phyloP scores from a whole-genome alignment of 2,329 filamentous ascomycete species.

The Septoria petroselini region DNA sequence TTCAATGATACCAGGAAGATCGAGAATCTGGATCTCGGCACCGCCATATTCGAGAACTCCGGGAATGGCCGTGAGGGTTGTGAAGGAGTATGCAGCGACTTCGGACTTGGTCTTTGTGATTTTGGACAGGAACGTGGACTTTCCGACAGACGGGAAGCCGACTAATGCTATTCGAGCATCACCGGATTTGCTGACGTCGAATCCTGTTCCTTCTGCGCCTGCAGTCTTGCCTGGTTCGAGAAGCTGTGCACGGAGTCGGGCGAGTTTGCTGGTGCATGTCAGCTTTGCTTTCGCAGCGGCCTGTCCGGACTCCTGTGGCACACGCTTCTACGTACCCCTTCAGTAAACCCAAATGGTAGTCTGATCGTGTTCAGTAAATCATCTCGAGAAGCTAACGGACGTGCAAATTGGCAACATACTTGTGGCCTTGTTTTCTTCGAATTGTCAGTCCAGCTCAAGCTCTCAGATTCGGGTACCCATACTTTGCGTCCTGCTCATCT shows the following conservation, averaged over 20 bases:
- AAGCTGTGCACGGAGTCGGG: slow-evolving; percentile 87
- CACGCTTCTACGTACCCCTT: slow-evolving; percentile 70
- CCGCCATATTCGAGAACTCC: slow-evolving; percentile 97
- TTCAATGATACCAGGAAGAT: slow-evolving; percentile 97
- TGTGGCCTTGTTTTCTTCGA: slow-evolving; percentile 93
- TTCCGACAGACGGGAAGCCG: slow-evolving; percentile 97
- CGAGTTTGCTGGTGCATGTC: slow-evolving; percentile 71
- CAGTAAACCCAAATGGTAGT: slow-evolving; percentile 95
- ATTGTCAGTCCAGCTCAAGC: slow-evolving; percentile 36
- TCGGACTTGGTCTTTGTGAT: slow-evolving; percentile 98
- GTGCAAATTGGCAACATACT: slow-evolving; percentile 56
- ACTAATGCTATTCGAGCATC: slow-evolving; percentile 96
- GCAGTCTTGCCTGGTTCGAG: slow-evolving; percentile 83
- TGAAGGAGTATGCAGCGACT: slow-evolving; percentile 95
- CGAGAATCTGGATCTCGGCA: slow-evolving; percentile 95
- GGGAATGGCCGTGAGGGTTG: slow-evolving; percentile 93
- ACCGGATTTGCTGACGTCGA: slow-evolving; percentile 87
- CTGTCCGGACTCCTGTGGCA: not conserved
- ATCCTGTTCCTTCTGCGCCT: slow-evolving; percentile 75
- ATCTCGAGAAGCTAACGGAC: not conserved
- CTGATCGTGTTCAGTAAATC: slow-evolving; percentile 52
- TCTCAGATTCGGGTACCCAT: slow-evolving; percentile 41
- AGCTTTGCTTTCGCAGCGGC: slow-evolving; percentile 19
- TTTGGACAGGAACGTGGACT: slow-evolving; percentile 97
- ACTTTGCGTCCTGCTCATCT: slow-evolving; percentile 99